Evolutionary conservation across 306 rosid species (phyloP), one percentile per base, ranked within the genome.

Genomic region (Begonia loranthoides): DNA sequence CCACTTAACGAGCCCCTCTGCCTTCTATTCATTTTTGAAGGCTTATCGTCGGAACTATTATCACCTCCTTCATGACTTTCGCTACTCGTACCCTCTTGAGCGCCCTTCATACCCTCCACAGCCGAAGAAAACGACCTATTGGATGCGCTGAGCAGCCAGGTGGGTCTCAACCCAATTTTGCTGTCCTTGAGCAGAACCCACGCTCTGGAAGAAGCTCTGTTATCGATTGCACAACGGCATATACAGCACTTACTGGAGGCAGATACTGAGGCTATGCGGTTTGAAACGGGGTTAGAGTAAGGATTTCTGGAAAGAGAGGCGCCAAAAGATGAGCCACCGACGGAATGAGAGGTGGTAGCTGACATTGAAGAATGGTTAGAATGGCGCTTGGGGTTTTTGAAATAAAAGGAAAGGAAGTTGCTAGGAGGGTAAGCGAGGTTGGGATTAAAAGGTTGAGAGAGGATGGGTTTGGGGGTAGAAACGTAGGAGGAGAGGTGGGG

Each of bases 151-250:
- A 68, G 74, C 13, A 73, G 52, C 71, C 81, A 79, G 39, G 76
- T 69, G 17, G 51, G 45, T 49, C 73, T 62, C 9, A 52, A 28
- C 43, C 79, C 71, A 13, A 24, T 21, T 19, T 64, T 59, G 44
- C 70, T 59, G 50, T 62, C 76, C 41, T 69, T 71, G 45, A 54
- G 53, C 54, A 66, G 71, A 28, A 59, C 54, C 88, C 86, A 75
- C 0, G 88, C 74, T 10, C 76, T 67, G 45, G 54, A 68, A 8
- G 58, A 58, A 12, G 56, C 40, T 21, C 66, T 54, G 19, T 50
- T 34, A 48, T 57, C 70, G 19, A 68, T 15, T 9, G 57, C 68
- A 47, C 75, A 55, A 49, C 59, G 65, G 62, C 79, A 75, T 13
- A 66, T 19, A 49, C 63, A 56, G 56, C 59, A 72, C 46, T 40